phyloP scores from a whole-genome alignment of 1,284 basidiomycete species.

The Sparassis latifolia region DNA sequence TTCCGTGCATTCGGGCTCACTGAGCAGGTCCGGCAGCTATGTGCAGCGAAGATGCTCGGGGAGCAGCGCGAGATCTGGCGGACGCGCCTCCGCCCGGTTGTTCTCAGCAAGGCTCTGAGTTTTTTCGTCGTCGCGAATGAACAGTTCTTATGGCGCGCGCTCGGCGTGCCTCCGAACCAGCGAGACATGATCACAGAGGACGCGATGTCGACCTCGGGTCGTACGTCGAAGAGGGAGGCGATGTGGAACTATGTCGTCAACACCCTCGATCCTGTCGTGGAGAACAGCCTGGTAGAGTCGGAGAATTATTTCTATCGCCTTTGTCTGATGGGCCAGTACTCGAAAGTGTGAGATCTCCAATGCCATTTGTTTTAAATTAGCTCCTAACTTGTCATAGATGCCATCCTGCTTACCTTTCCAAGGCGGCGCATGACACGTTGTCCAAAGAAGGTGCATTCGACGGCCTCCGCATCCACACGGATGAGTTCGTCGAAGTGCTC shows the following conservation, averaged over 20 bases:
- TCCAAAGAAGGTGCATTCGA: conserved; percentile 14
- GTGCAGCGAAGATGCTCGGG: conserved; percentile 9
- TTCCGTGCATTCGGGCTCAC: conserved; percentile 11
- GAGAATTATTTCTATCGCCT: conserved; percentile 18
- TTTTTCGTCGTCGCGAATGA: conserved; percentile 15
- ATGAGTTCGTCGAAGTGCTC: conserved; percentile 17
- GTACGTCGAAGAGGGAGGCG: conserved; percentile 9
- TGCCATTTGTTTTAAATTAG: neutral
- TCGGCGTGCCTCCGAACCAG: conserved; percentile 16
- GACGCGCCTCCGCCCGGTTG: conserved; percentile 11
- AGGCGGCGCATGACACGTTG: conserved; percentile 12
- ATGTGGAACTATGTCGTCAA: conserved; percentile 18
- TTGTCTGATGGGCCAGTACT: conserved; percentile 13
- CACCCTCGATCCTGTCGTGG: conserved; percentile 17
- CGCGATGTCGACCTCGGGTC: conserved; percentile 7
- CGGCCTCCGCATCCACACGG: conserved; percentile 15
- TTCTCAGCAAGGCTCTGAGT: conserved; percentile 13
- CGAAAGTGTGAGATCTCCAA: conserved; percentile 10
- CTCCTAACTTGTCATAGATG: neutral
- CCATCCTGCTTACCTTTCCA: conserved; percentile 12
- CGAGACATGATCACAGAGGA: conserved; percentile 16
- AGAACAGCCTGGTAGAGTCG: conserved; percentile 13
- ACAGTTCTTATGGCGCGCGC: conserved; percentile 17
- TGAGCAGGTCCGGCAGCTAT: conserved; percentile 10
- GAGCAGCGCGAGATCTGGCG: conserved; percentile 16